These are phyloP conservation scores for Apiotrichum veenhuisii DNA, from an alignment of 1,284 basidiomycete genomes.

Conservation along the genomic window DNA sequence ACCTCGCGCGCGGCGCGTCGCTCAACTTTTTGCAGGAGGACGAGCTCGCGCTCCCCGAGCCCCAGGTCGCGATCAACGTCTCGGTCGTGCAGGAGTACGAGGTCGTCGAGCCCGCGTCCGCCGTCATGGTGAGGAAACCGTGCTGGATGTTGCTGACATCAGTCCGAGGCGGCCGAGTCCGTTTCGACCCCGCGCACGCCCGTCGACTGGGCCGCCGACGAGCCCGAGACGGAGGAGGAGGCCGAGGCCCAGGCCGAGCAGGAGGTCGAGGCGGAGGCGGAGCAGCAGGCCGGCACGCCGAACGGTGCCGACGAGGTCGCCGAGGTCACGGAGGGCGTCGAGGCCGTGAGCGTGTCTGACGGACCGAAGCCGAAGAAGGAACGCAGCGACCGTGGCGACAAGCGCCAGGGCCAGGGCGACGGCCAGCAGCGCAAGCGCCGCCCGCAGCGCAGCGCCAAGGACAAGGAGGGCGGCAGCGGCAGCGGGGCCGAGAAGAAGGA, in stretches of 20 bases:
- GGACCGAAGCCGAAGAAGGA: background rate
- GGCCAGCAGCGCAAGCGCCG: constrained; percentile 3
- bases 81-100: constrained; percentile 19
- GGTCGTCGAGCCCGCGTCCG: constrained; percentile 21
- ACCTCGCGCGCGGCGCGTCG: constrained; percentile 10
- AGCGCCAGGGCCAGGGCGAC: background rate
- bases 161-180: constrained; percentile 8
- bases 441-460: constrained; percentile 7
- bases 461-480: background rate
- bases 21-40: constrained; percentile 47
- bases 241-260: too few relatives aligned
- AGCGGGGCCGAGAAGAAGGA: constrained; percentile 6
- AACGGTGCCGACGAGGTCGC: background rate
- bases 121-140: background rate
- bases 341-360: background rate
- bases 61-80: constrained; percentile 19
- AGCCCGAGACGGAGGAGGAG: constrained; percentile 22
- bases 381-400: background rate
- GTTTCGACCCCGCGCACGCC: constrained; percentile 1
- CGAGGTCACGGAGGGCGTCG: background rate
- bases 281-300: too few relatives aligned
- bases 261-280: background rate
- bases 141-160: background rate
- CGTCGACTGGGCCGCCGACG: constrained; percentile 32
- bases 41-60: constrained; percentile 28